Evolutionary conservation across 148 eudicot species (phyloP), one percentile per base, ranked within the genome.

Genomic region (Amaranthus palmeri): DNA sequence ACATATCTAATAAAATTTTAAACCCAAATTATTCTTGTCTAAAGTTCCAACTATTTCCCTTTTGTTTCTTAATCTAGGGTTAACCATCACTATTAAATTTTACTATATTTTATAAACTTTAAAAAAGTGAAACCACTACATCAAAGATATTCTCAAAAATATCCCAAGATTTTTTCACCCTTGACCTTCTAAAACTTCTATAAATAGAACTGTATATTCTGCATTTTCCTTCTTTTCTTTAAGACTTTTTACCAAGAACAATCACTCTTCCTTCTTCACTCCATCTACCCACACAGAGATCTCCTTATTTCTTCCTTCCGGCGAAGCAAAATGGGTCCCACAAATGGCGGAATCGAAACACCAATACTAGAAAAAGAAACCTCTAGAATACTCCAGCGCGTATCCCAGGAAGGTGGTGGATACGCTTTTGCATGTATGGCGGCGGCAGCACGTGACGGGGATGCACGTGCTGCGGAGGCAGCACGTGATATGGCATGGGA

Each of bases 401-500:
- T 91, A 36, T 72, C 97, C 5, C 83, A 79, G 50, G 83, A 89
- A 63, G 99, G 97, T 10, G 99, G 99, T 7, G 99, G 99, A 40
- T 89, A 91, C 83, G 87, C 93, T 36, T 95, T 84, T 77, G 82
- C 80, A 5, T 56, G 88, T 36, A 83, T 95, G 84, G 76, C 72
- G 13, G 81, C 84, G 14, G 82, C 83, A 15, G 81, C 79, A 46
- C 41, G 77, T 49, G 73, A 41, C 4, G 85, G 82, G 3, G 93
- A 86, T 79, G 64, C 72, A 45, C 65, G 92, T 44, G 93, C 92
- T 52, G 93, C 93, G 73, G 98, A 95, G 87, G 88, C 85, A 53
- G 88, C 97, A 51, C 79, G 81, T 68, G 99, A 95, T 86, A 87
- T 91, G 93, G 99, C 99, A 42, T 95, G 99, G 99, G 99, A 95